Conservation (phyloP, 768 basidiomycete genomes). For the Trametopsis cervina region DNA sequence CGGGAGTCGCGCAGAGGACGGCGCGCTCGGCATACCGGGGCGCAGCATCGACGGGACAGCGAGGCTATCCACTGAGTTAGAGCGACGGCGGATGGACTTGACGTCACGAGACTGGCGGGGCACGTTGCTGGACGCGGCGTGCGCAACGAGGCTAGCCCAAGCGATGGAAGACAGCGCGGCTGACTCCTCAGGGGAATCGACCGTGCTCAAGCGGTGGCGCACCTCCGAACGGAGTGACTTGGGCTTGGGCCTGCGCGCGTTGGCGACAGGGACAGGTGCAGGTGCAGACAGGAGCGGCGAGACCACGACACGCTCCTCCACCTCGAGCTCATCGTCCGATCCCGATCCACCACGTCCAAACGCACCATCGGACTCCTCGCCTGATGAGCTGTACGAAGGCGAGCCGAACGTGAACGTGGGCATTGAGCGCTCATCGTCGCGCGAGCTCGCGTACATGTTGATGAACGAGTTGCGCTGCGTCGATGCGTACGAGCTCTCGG, state of each 20-base stretch:
- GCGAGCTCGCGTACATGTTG: constrained; percentile 22
- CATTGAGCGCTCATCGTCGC: constrained; percentile 4
- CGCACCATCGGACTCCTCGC: constrained; percentile 3
- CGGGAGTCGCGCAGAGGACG: constrained; percentile 3
- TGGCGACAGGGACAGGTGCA: constrained; percentile 12
- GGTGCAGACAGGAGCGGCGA: constrained; percentile 6
- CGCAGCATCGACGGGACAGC: constrained; percentile 5
- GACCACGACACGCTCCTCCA: background rate
- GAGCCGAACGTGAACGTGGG: background rate
- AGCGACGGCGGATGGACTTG: constrained; percentile 16
- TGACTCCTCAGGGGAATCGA: constrained; percentile 8
- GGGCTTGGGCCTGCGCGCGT: constrained; percentile 13
- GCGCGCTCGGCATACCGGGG: constrained; percentile 9
- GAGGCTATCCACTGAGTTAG: constrained; percentile 18
- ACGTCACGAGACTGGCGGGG: too few species aligned
- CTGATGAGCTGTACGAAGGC: background rate
- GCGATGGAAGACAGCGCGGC: constrained; percentile 13
- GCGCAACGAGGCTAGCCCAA: constrained; percentile 14
- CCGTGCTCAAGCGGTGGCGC: constrained; percentile 9
- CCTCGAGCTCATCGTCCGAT: constrained; percentile 7
- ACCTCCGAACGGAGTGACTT: constrained; percentile 11
- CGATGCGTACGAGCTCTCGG: constrained; percentile 1
- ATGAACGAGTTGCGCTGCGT: constrained; percentile 20
- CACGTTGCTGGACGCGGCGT: constrained; percentile 14
- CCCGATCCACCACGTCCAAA: constrained; percentile 4